Evolutionary conservation across 208 protist species (phyloP), one percentile per base, ranked within the genome.

Genomic region (Acanthamoeba rhysodes): DNA sequence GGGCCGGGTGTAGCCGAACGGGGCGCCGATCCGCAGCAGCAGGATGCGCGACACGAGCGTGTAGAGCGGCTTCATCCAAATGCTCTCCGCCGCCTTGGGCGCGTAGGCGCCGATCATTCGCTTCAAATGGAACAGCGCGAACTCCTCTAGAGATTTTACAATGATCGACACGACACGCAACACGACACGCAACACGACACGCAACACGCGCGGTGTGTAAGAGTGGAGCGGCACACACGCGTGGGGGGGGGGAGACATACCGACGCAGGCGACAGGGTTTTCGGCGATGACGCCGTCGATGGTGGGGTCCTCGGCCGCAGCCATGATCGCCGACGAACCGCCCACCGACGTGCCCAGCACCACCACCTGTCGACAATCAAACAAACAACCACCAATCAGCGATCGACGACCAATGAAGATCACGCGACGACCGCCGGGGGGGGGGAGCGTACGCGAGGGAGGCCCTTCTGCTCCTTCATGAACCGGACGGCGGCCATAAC

Each of bases 261-360:
- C 98, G 45, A 95, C 98, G 27, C 98, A 98, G 4, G 98, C 98
- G 80, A 99, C 97, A 16, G 98, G 97, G 96, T 99, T 99, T 95
- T 99, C 98, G 0, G 98, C 98, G 66, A 99, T 97, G 29, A 99
- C 98, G 7, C 96, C 93, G 84, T 99, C 98, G 87, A 99, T 98
- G 29, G 37, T 22, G 50, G 95, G 97, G 92, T 98, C 98, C 68
- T 98, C 98, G 24, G 98, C 98, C 16, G 98, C 98, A 0, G 98
- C 98, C 98, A 99, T 98, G 70, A 99, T 97, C 22, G 97, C 98
- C 29, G 98, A 98, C n/a, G 98, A 96, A 6, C 97, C 98, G 20
- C 98, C 98, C 9, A 99, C 98, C 70, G 97, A 98, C 18, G 98
- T 99, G 27, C 98, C 98, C 95, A 99, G 98, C 18, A 97, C 98